A percentile compares a stretch with the other conserved stretches of the same genome.
Conservation (phyloP, 371 early-diverging fungal species). For the Mortierella sp. region DNA sequence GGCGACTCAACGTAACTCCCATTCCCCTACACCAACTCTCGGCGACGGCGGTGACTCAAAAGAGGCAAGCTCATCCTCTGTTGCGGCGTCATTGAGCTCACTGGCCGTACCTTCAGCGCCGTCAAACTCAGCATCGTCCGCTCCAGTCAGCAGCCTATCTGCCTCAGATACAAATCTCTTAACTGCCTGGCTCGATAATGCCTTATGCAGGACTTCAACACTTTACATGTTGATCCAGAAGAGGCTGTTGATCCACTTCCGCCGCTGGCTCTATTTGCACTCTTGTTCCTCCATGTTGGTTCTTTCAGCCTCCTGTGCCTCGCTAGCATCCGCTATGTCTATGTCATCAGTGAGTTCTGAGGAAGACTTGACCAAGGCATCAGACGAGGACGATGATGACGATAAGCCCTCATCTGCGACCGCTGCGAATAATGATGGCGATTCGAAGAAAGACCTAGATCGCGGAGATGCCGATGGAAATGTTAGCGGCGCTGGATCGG, state of each 20-base stretch:
- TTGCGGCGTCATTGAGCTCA: constrained; percentile 3
- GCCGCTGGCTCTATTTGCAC: constrained; percentile 54
- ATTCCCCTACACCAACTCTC: not conserved
- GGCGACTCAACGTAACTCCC: not conserved
- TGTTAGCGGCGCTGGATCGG: not conserved
- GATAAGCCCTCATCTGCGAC: not conserved
- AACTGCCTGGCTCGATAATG: constrained; percentile 52
- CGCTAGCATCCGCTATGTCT: constrained; percentile 45
- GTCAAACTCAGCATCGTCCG: constrained; percentile 1
- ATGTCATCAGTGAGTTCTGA: constrained; percentile 16
- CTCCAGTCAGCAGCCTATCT: constrained; percentile 8
- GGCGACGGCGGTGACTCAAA: not conserved
- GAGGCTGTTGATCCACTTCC: constrained; percentile 51
- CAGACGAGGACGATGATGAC: constrained; percentile 31
- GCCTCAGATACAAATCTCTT: constrained; percentile 38
- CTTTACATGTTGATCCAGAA: constrained; percentile 47
- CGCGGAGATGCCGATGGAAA: constrained; percentile 7
- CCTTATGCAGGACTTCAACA: constrained; percentile 37
- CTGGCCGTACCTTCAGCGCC: not conserved
- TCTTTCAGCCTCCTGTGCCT: constrained; percentile 46
- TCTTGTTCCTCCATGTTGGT: constrained; percentile 48
- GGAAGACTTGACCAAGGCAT: not conserved
- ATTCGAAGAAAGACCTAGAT: not conserved
- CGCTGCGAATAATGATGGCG: not conserved
- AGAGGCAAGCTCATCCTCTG: not conserved